These are phyloP conservation scores for Pharus latifolius DNA, from an alignment of 176 grass and related monocot genomes.

Conservation along the genomic window DNA sequence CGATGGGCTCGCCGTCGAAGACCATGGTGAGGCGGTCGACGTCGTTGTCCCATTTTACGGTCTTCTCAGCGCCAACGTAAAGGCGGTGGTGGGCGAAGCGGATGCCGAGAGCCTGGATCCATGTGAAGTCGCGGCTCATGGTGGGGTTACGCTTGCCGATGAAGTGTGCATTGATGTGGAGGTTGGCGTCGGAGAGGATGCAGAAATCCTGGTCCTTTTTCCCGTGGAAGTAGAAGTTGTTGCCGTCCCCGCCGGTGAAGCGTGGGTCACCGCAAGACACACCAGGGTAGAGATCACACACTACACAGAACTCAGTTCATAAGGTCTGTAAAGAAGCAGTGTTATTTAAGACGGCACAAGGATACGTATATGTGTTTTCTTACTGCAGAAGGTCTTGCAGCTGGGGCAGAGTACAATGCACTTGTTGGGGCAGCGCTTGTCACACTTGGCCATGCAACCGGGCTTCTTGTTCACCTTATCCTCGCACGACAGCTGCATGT, in stretches of 20 bases:
- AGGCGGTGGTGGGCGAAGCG: conserved; percentile 32
- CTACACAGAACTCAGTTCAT: neutral
- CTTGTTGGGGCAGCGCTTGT: conserved; percentile 17
- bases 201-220: conserved; percentile 28
- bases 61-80: conserved; percentile 28
- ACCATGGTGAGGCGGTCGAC: conserved; percentile 23
- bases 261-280: conserved; percentile 21
- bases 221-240: conserved; percentile 38
- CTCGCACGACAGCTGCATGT: neutral
- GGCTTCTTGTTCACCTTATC: neutral
- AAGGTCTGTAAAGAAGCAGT: too few species aligned
- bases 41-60: conserved; percentile 10
- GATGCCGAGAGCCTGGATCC: conserved; percentile 25
- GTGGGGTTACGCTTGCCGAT: too few species aligned
- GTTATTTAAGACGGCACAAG: too few species aligned
- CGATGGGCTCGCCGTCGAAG: conserved; percentile 21
- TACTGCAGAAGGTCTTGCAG: conserved; percentile 47
- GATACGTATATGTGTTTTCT: neutral
- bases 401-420: conserved; percentile 39
- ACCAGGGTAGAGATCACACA: conserved; percentile 32
- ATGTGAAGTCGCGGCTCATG: conserved; percentile 33
- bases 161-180: too few species aligned
- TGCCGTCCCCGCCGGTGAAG: conserved; percentile 26
- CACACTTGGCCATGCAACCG: conserved; percentile 4
- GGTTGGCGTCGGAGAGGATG: too few species aligned